phyloP scores from a whole-genome alignment of 1,284 basidiomycete genomes.

The Stygiomarasmius scandens region DNA sequence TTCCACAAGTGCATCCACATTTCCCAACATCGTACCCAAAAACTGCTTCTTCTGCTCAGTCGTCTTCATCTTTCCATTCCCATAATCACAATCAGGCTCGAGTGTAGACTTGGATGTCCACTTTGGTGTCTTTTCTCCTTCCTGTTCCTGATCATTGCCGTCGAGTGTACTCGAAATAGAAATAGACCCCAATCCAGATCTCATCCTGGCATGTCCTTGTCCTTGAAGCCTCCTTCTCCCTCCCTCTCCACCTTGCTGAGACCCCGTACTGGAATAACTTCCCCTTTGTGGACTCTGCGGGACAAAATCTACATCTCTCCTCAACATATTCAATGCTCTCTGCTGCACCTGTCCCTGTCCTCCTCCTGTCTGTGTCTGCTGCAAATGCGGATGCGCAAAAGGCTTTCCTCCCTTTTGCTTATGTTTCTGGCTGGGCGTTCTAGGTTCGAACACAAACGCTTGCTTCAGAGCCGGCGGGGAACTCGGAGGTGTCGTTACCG shows the following conservation, averaged over 20 bases:
- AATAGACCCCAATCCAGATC: slow-evolving; percentile 6
- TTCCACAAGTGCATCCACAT: slow-evolving; percentile 86
- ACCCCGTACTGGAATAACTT: background rate
- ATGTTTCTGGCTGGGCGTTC: background rate
- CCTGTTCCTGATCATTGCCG: slow-evolving; percentile 14
- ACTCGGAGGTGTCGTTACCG: slow-evolving; percentile 28
- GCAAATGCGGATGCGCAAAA: background rate
- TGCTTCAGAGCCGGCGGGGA: slow-evolving; percentile 27
- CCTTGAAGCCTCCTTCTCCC: background rate
- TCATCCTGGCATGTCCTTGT: slow-evolving; percentile 9
- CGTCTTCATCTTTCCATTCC: slow-evolving; percentile 44
- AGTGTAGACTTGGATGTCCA: slow-evolving; percentile 13
- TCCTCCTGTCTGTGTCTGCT: slow-evolving; percentile 20
- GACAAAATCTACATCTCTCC: slow-evolving; percentile 69
- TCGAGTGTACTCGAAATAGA: too few species aligned
- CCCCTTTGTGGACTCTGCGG: slow-evolving; percentile 68
- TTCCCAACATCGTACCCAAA: slow-evolving; percentile 79
- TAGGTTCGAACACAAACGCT: slow-evolving; percentile 1
- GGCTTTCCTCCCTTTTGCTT: background rate
- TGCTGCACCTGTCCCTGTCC: slow-evolving; percentile 17
- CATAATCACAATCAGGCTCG: too few species aligned
- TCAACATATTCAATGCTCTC: slow-evolving; percentile 61
- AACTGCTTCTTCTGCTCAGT: slow-evolving; percentile 86
- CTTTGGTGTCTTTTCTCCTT: slow-evolving; percentile 5
- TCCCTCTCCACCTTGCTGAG: slow-evolving; percentile 11